Evolutionary conservation across 225 moss, liverwort and hornwort genomes (phyloP).

Genomic region (Sphagnum contortum): DNA sequence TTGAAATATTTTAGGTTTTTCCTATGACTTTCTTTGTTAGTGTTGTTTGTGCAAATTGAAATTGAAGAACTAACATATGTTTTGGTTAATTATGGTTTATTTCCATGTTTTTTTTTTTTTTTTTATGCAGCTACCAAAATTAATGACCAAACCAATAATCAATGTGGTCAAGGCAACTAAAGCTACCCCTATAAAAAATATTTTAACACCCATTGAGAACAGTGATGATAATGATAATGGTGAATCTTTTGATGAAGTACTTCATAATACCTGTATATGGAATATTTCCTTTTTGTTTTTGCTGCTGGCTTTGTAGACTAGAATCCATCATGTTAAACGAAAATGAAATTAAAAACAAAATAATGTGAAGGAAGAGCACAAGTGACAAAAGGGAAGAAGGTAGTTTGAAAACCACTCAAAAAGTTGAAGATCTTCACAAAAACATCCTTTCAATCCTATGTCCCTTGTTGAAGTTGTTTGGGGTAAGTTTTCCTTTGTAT

Average conservation of each 20-base stretch:
- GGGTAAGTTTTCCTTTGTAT: slow-evolving; percentile 12
- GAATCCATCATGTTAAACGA: no score
- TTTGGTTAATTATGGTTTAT: no score
- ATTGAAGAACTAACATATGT: no score
- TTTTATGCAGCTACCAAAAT: slow-evolving; percentile 26
- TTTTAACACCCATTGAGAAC: not conserved
- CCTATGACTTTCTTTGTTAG: not conserved
- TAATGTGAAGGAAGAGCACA: slow-evolving; percentile 1
- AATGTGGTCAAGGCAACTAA: not conserved
- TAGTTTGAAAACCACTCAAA: slow-evolving; percentile 5
- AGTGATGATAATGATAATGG: slow-evolving; percentile 1
- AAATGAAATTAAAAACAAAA: slow-evolving; percentile 6
- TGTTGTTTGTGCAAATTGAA: not conserved
- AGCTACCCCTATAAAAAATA: not conserved
- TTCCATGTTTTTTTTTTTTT: no score
- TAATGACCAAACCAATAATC: slow-evolving; percentile 23
- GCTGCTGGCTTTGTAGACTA: no score
- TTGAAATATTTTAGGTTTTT: slow-evolving; percentile 17
- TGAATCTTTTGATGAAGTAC: slow-evolving; percentile 8
- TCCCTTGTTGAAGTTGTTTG: slow-evolving; percentile 50
- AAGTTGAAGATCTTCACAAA: slow-evolving; percentile 5
- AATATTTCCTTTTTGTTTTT: no score
- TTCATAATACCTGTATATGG: no score
- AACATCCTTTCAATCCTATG: slow-evolving; percentile 40
- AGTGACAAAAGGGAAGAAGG: slow-evolving; percentile 7